Evolutionary conservation across 257 asterid species (phyloP).

Genomic region (Forsythia suspensa): DNA sequence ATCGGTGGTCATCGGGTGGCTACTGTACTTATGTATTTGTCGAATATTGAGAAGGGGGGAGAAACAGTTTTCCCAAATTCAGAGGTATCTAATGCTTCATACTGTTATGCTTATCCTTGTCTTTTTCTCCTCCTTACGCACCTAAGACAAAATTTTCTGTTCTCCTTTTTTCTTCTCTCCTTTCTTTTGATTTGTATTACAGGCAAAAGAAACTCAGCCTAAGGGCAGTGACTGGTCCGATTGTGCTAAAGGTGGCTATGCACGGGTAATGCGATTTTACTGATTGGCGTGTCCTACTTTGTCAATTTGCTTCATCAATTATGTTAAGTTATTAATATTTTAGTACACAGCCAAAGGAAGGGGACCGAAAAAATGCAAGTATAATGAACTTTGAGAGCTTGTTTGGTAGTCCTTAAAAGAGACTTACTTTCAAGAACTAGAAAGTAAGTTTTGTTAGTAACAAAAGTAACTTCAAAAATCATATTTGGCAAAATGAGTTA

Average conservation of each 20-base stretch:
- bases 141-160: too few species aligned
- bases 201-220: slow-evolving; percentile 41
- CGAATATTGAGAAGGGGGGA: slow-evolving; percentile 63
- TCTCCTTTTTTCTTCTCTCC: not conserved
- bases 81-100: slow-evolving; percentile 32
- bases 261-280: slow-evolving; percentile 39
- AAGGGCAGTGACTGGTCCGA: slow-evolving; percentile 68
- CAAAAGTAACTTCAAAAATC: too few species aligned
- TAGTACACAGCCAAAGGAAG: not conserved
- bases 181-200: not conserved
- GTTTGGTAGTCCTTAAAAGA: not conserved
- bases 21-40: slow-evolving; percentile 75
- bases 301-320: not conserved
- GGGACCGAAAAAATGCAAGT: not conserved
- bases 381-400: not conserved
- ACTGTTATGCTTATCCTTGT: not conserved
- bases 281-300: not conserved
- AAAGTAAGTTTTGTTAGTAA: too few species aligned
- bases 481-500: not conserved
- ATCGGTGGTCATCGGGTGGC: slow-evolving; percentile 68
- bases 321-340: not conserved
- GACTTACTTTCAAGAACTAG: not conserved
- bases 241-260: slow-evolving; percentile 68
- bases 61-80: slow-evolving; percentile 66
- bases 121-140: not conserved